Conservation (phyloP, 805 yeast genomes). For the Yamadazyma olivae region DNA sequence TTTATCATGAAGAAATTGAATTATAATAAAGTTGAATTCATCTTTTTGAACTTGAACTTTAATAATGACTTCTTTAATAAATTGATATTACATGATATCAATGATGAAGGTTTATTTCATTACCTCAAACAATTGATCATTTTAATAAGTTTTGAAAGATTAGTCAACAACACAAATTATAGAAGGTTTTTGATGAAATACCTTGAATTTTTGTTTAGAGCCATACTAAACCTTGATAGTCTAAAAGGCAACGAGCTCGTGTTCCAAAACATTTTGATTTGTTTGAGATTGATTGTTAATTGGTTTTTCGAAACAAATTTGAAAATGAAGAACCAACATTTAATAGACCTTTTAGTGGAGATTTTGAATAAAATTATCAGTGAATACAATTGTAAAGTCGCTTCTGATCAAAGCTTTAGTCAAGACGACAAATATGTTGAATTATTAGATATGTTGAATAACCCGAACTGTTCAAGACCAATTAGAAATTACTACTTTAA, state of each 20-base stretch:
- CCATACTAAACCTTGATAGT: background rate
- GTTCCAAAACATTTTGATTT: conserved; percentile 13
- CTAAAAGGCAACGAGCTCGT: too few relatives aligned
- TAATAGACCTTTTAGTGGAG: conserved; percentile 11
- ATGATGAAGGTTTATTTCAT: conserved; percentile 12
- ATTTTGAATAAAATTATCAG: conserved; percentile 15
- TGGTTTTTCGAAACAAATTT: conserved; percentile 55
- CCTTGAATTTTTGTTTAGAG: conserved; percentile 7
- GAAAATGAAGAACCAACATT: conserved; percentile 10
- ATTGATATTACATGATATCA: conserved; percentile 7
- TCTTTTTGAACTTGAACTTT: conserved; percentile 19
- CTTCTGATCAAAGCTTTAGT: background rate
- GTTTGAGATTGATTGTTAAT: conserved; percentile 47
- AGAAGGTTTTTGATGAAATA: conserved; percentile 8
- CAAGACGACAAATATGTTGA: conserved; percentile 5
- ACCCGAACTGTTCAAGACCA: conserved; percentile 33
- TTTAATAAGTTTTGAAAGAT: conserved; percentile 19
- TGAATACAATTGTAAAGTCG: conserved; percentile 1
- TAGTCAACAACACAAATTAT: conserved; percentile 6
- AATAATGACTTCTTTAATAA: conserved; percentile 7
- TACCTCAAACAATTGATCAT: conserved; percentile 23
- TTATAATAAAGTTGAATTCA: conserved; percentile 21
- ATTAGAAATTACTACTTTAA: conserved; percentile 51
- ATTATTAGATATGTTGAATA: conserved; percentile 9
- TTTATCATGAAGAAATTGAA: conserved; percentile 17